A percentile compares a stretch with the other conserved stretches of the same genome.
phyloP scores from a whole-genome alignment of 139 green algal species.

The Chlorella sorokiniana region DNA sequence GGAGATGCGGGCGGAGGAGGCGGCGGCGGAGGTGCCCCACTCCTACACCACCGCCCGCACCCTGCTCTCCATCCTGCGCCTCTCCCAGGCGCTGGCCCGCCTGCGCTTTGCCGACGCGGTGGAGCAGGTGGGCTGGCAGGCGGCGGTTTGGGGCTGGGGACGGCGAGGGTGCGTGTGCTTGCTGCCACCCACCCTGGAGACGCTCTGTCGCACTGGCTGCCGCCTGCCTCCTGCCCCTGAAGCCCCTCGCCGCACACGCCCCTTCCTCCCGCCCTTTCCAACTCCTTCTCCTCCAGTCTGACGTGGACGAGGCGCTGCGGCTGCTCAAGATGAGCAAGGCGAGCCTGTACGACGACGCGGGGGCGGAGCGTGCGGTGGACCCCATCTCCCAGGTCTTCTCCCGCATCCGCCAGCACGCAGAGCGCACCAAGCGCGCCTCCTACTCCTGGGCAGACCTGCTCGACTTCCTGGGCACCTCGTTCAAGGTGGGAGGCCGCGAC shows the following conservation, averaged over 20 bases:
- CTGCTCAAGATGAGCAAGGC: slow-evolving; percentile 94
- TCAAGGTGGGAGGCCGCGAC: slow-evolving; percentile 26
- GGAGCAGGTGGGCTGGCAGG: slow-evolving; percentile 43
- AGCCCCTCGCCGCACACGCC: not conserved
- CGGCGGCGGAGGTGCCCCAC: slow-evolving; percentile 49
- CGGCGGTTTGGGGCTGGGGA: not conserved
- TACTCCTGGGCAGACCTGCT: slow-evolving; percentile 59
- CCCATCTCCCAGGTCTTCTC: slow-evolving; percentile 53
- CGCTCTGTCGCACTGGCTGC: not conserved
- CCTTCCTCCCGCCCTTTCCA: not conserved
- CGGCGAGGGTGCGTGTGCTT: not conserved
- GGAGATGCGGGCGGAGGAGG: slow-evolving; percentile 76
- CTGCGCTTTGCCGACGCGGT: slow-evolving; percentile 75
- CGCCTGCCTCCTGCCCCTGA: not conserved
- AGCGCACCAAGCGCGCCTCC: slow-evolving; percentile 29
- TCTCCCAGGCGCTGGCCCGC: slow-evolving; percentile 87
- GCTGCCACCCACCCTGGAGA: no score
- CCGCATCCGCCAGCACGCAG: slow-evolving; percentile 47
- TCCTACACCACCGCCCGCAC: slow-evolving; percentile 95
- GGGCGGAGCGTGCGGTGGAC: slow-evolving; percentile 28
- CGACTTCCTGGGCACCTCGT: slow-evolving; percentile 48
- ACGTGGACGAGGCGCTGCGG: slow-evolving; percentile 94
- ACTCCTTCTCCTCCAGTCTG: slow-evolving; percentile 56
- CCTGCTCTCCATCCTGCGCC: slow-evolving; percentile 93
- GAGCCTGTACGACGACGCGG: slow-evolving; percentile 63